A percentile compares a stretch with the other conserved stretches of the same genome.
phyloP scores from a whole-genome alignment of 441 rosid genomes.

The Bruguiera hainesii region DNA sequence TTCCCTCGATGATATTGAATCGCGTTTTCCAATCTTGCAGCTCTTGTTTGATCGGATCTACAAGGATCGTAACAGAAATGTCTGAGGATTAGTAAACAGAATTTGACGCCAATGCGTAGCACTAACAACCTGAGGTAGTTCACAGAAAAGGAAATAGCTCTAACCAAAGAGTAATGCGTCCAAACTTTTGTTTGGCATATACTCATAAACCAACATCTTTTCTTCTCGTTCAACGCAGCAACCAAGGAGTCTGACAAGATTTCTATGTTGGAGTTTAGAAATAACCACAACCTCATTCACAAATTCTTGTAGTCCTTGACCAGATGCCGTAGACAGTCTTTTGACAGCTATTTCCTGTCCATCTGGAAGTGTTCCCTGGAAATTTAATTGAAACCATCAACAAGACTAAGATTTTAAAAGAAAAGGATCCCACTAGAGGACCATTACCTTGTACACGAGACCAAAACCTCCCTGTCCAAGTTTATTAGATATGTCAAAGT shows the following conservation, averaged over 20 bases:
- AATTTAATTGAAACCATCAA: neutral
- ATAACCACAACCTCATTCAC: constrained; percentile 47
- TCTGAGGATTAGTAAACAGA: neutral
- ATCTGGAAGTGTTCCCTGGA: constrained; percentile 26
- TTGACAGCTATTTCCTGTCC: constrained; percentile 37
- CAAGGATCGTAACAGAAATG: neutral
- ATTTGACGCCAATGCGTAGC: constrained; percentile 11
- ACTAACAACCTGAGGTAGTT: too few species aligned
- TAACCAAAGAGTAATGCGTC: constrained; percentile 36
- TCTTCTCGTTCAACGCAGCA: constrained; percentile 48
- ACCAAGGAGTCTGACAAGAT: constrained; percentile 50
- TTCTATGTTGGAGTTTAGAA: constrained; percentile 52
- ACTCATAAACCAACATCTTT: constrained; percentile 51
- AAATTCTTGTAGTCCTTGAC: constrained; percentile 36
- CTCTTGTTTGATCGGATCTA: constrained; percentile 31
- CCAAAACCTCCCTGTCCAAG: constrained; percentile 68
- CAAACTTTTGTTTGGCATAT: constrained; percentile 52
- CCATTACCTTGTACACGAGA: constrained; percentile 40
- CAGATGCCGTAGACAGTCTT: constrained; percentile 29
- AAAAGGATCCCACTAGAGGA: neutral
- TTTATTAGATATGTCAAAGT: constrained; percentile 31
- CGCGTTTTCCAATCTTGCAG: constrained; percentile 47
- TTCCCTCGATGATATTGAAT: constrained; percentile 46
- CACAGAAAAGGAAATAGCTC: neutral
- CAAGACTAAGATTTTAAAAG: neutral